Base-by-base conservation (phyloP, 306 rosid genomes). In the Gleditsia sinensis region DNA sequence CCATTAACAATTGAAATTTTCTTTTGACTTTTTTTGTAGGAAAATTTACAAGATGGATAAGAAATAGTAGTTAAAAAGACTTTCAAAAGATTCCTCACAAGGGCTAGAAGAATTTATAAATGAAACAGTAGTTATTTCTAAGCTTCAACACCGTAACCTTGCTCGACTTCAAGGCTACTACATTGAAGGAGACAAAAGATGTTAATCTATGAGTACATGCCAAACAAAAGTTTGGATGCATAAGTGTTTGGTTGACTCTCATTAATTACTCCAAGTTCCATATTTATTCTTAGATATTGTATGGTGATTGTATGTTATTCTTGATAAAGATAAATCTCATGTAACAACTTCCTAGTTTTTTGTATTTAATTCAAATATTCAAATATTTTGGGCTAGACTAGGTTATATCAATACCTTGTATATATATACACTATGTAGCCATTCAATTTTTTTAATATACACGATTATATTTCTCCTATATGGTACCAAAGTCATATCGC, bases 121-220 rank as follows among this genome's bases (percentile, higher is more conserved):
- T 20, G 82, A 78, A 53, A 67, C 70, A 28, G 37, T 14, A 0
- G 63, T 78, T 20, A 78, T 70, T 61, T 78, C 77, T 5, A 78
- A 78, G 7, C 77, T 78, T 12, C 82, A 78, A 20, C 80, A 76
- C 3, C 32, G 70, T 4, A 69, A 78, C 39, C 76, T 77, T 36
- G 81, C 69, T 40, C 28, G 45, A 8, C 81, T 69, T 17, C 43
- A 69, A 20, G 75, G 81, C 7, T 76, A 62, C 6, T 68, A 75
- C 16, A 49, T 58, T 16, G 75, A 76, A 58, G 42, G 69, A 45
- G 81, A 68, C 12, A 76, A 19, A 56, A 34, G 69, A 76, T 76
- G 40, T 20, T 76, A 24, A 17, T 76, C 0, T 76, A 76, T 56
- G 75, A 76, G 20, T 76, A 55, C 39, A 67, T 76, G 81, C 64